Evolutionary conservation across 805 yeast genomes (phyloP).

Genomic region (Candida michaelii): DNA sequence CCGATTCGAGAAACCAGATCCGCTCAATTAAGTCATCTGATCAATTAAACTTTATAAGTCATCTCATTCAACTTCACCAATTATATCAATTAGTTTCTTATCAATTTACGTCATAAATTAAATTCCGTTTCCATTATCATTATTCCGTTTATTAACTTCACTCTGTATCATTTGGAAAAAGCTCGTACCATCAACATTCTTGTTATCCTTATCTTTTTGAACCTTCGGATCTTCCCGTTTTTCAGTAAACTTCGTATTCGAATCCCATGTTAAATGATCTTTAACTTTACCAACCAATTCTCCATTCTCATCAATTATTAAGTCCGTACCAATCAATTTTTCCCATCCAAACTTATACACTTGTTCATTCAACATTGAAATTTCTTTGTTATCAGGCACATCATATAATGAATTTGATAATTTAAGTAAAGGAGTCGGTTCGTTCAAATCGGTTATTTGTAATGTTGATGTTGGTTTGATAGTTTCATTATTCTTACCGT

Average conservation of each 20-base stretch:
- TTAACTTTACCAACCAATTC: constrained; percentile 39
- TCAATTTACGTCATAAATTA: not conserved
- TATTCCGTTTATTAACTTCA: constrained; percentile 7
- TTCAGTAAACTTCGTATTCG: constrained; percentile 23
- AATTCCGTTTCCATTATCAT: not conserved
- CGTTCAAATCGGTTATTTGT: constrained; percentile 36
- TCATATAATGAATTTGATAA: constrained; percentile 31
- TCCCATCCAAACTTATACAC: constrained; percentile 78
- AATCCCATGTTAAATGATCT: constrained; percentile 37
- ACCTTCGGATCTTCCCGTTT: constrained; percentile 18
- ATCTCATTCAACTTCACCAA: not conserved
- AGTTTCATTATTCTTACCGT: constrained; percentile 17
- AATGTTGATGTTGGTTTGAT: constrained; percentile 43
- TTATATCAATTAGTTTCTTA: not conserved
- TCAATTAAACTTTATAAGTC: too few species aligned
- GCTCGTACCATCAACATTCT: constrained; percentile 16
- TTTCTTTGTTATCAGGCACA: constrained; percentile 23
- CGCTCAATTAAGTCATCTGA: too few species aligned
- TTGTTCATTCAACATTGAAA: constrained; percentile 41
- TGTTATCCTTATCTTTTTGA: constrained; percentile 18
- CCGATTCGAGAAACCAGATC: too few species aligned
- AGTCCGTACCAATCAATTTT: constrained; percentile 73
- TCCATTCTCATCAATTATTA: constrained; percentile 44
- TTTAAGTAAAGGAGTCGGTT: constrained; percentile 35
- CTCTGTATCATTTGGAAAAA: constrained; percentile 12